Evolutionary conservation across 371 early-diverging fungal genomes (phyloP).

Genomic region (Zychaea mexicana): DNA sequence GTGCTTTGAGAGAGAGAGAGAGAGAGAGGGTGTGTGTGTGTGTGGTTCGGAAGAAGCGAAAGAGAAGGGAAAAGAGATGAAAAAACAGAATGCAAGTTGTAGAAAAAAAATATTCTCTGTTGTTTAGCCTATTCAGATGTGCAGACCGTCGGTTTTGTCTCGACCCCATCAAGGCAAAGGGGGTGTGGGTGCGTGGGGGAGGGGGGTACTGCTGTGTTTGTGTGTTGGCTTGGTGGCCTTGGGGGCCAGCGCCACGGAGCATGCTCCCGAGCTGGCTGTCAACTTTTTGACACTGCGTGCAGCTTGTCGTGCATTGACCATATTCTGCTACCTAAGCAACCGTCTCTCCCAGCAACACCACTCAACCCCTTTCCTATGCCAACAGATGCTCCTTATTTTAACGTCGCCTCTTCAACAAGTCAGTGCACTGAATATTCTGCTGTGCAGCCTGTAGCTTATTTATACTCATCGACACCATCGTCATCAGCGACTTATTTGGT

Average conservation of each 20-base stretch:
- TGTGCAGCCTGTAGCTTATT: too few species aligned
- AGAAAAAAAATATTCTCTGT: slow-evolving; percentile 11
- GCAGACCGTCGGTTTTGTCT: slow-evolving; percentile 1
- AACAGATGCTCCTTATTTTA: not conserved
- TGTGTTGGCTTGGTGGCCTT: not conserved
- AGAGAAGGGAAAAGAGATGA: slow-evolving; percentile 8
- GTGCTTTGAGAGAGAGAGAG: slow-evolving; percentile 1
- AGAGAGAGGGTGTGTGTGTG: slow-evolving; percentile 8
- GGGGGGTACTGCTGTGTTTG: too few species aligned
- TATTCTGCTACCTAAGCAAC: too few species aligned
- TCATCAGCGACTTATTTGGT: too few species aligned
- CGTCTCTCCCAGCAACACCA: too few species aligned
- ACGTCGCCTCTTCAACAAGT: not conserved
- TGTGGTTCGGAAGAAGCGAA: slow-evolving; percentile 8
- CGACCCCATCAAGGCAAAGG: not conserved
- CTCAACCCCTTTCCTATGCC: not conserved
- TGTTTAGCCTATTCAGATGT: slow-evolving; percentile 1
- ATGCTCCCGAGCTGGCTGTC: not conserved
- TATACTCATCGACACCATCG: not conserved
- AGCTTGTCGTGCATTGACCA: slow-evolving; percentile 1
- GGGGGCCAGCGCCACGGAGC: not conserved
- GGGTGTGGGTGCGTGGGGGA: too few species aligned
- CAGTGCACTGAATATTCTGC: too few species aligned
- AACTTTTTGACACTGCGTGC: slow-evolving; percentile 4
- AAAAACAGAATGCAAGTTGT: slow-evolving; percentile 7